Base-by-base conservation (phyloP, 2,329 filamentous ascomycete species). In the Knoxdaviesia capensis region DNA sequence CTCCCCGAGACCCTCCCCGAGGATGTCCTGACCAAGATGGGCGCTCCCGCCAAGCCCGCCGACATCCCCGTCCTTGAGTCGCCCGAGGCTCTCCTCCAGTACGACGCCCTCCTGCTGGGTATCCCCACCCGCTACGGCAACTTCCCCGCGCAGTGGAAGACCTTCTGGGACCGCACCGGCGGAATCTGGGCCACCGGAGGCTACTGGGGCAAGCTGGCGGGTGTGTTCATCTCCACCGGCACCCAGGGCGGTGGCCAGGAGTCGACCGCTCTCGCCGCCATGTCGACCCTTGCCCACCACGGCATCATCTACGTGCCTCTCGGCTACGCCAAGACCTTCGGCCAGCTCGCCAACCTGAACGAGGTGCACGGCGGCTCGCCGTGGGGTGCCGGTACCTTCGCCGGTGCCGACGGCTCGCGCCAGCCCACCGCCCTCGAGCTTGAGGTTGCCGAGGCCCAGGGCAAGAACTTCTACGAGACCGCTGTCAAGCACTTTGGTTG, bases 61-160 rank as follows among this genome's bases (percentile, higher is more conserved):
- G 67, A 73, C 55, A 65, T 90, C 57, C 71, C 77, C 44, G 59
- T 84, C 51, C 67, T 77, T 40, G 58, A 69, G 11, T 63, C 71
- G 54, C 68, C 74, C 5, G 42, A 55, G 8, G 65, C 59, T 32
- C 77, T 94, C 37, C 73, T 77, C 55, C 48, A 66, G 42, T 96
- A 92, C 65, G 87, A 96, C 55, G 90, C 68, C 50, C 78, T 94
- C 67, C 77, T 98, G 49, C 72, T 96, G 53, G 90, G 90, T 50
- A 90, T 96, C 59, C 90, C 90, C 46, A 98, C 90, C 41, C 76
- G 90, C 51, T 98, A 84, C 66, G 90, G 90, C 53, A 96, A 92
- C 75, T 94, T 94, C 71, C 87, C 88, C 40, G 83, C 80, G 11
- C 90, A 98, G 66, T 94, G 82, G 82, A 94, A 90, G 70, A 56